Percentiles rank a stretch among this genome's conserved stretches.
Conservation (phyloP, 768 basidiomycete species). For the Kwoniella pini region DNA sequence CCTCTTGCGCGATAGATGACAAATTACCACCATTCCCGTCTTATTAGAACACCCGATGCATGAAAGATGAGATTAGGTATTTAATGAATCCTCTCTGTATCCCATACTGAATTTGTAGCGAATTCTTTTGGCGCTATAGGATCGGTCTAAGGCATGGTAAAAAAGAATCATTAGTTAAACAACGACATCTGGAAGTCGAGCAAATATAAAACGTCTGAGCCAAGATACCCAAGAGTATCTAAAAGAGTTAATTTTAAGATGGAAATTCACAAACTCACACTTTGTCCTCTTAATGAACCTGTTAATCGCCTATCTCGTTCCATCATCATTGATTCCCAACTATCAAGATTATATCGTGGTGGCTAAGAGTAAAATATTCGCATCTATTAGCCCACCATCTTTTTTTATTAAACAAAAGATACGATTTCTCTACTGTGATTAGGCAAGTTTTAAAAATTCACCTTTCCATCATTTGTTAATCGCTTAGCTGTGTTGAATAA, state of each 20-base stretch:
- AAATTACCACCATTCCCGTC: too few species aligned
- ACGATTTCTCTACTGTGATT: too few species aligned
- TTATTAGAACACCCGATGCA: too few species aligned
- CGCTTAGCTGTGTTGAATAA: slow-evolving; percentile 74
- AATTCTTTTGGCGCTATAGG: slow-evolving; percentile 69
- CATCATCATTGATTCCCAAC: slow-evolving; percentile 98
- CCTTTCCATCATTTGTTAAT: slow-evolving; percentile 89
- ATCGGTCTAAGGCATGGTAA: too few species aligned
- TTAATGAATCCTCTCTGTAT: slow-evolving; percentile 61
- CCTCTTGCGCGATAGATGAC: too few species aligned
- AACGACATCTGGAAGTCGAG: too few species aligned
- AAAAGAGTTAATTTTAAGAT: too few species aligned
- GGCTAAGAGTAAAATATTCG: slow-evolving; percentile 59
- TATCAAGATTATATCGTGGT: slow-evolving; percentile 77
- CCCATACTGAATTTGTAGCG: slow-evolving; percentile 73
- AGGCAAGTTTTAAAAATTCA: slow-evolving; percentile 49
- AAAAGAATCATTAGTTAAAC: too few species aligned
- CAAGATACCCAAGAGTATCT: too few species aligned
- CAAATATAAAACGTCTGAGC: too few species aligned
- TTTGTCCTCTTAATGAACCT: slow-evolving; percentile 81
- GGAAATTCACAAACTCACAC: slow-evolving; percentile 60
- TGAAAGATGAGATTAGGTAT: background rate
- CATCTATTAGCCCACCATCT: background rate
- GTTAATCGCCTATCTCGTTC: slow-evolving; percentile 82
- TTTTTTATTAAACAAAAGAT: too few species aligned